Evolutionary conservation across 805 yeast genomes (phyloP).

Genomic region (Isabelozyma rhagii): DNA sequence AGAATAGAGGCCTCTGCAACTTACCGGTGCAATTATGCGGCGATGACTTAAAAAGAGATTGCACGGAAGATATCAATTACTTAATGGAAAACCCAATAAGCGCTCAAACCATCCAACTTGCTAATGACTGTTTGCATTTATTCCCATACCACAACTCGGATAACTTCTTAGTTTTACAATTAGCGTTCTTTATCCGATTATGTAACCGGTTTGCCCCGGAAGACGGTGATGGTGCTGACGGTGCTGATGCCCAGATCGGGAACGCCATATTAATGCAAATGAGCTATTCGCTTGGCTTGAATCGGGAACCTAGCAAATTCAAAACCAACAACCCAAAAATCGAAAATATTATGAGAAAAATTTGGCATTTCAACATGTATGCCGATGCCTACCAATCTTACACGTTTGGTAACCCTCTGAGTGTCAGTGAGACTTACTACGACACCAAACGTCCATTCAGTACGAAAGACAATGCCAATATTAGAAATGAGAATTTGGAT

Average conservation of each 20-base stretch:
- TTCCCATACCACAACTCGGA: conserved; percentile 6
- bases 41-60: neutral
- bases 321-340: conserved; percentile 40
- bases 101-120: conserved; percentile 14
- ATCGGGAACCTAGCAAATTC: conserved; percentile 58
- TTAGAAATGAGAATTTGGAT: conserved; percentile 35
- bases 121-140: conserved; percentile 21
- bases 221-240: conserved; percentile 51
- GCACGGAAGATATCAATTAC: neutral
- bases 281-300: conserved; percentile 64
- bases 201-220: conserved; percentile 44
- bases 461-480: conserved; percentile 24
- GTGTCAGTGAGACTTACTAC: conserved; percentile 32
- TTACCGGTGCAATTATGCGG: neutral
- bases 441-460: conserved; percentile 45
- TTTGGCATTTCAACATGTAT: conserved; percentile 48
- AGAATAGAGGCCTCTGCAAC: neutral
- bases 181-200: conserved; percentile 45
- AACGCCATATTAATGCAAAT: conserved; percentile 59
- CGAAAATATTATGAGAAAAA: conserved; percentile 48
- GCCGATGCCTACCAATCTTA: conserved; percentile 42
- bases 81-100: conserved; percentile 14
- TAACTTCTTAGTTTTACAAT: conserved; percentile 47
- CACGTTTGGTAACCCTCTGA: conserved; percentile 41
- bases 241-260: conserved; percentile 55